phyloP scores from a whole-genome alignment of 2,329 filamentous ascomycete species.

The Fusarium sp. region DNA sequence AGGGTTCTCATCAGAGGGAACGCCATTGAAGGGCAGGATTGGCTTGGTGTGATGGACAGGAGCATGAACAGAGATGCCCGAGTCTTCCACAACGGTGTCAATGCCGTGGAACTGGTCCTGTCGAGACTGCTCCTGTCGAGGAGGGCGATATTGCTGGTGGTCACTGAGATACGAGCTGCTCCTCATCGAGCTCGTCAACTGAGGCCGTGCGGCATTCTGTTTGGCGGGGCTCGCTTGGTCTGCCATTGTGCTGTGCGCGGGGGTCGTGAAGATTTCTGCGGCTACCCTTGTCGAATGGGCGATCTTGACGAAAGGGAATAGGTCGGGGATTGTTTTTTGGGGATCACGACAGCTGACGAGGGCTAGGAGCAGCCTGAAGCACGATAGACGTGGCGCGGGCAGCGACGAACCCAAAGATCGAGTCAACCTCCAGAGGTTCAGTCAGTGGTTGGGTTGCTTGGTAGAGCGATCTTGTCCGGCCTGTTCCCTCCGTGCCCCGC shows the following conservation, averaged over 20 bases:
- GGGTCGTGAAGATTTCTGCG: constrained; percentile 29
- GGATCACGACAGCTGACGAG: constrained; percentile 4
- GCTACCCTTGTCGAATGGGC: constrained; percentile 3
- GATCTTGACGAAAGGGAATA: constrained; percentile 1
- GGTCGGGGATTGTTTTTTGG: neutral
- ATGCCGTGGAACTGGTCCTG: constrained; percentile 69
- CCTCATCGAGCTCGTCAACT: constrained; percentile 64
- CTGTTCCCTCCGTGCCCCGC: constrained; percentile 36
- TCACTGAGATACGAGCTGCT: constrained; percentile 73
- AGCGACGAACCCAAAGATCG: constrained; percentile 24
- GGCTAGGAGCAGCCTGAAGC: constrained; percentile 6
- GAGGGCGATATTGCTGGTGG: constrained; percentile 72
- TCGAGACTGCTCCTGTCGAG: constrained; percentile 63
- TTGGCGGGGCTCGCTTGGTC: constrained; percentile 47
- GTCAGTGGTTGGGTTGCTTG: constrained; percentile 10
- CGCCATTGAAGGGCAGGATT: constrained; percentile 67
- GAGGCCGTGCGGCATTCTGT: constrained; percentile 56
- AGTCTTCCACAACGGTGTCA: constrained; percentile 72
- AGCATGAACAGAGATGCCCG: constrained; percentile 50
- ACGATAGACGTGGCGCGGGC: neutral
- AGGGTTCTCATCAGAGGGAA: constrained; percentile 69
- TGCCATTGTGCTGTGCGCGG: constrained; percentile 47
- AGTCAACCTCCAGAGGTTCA: constrained; percentile 33
- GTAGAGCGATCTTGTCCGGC: constrained; percentile 29
- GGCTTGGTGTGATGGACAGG: constrained; percentile 52